phyloP scores from a whole-genome alignment of 2,329 filamentous ascomycete genomes.

The Verticillium zaregamsianum region DNA sequence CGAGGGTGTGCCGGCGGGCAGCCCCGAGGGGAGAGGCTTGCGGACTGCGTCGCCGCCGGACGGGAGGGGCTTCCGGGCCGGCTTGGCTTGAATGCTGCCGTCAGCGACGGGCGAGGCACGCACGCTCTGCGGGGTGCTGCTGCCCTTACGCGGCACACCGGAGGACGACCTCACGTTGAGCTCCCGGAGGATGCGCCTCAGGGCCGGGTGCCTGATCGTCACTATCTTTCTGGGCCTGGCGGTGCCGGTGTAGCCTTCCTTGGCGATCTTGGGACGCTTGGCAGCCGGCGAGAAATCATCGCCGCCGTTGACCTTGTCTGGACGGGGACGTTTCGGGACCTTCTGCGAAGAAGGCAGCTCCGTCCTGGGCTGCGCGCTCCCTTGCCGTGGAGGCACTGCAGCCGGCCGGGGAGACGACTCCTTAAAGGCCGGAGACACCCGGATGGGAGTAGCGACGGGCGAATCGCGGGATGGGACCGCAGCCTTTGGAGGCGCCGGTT shows the following conservation, averaged over 20 bases:
- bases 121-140: slow-evolving; percentile 4
- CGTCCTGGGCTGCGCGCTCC: slow-evolving; percentile 5
- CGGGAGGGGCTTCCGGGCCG: slow-evolving; percentile 30
- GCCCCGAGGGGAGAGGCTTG: slow-evolving; percentile 24
- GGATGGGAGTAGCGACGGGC: slow-evolving; percentile 3
- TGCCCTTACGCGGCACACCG: slow-evolving; percentile 6
- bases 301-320: slow-evolving; percentile 30
- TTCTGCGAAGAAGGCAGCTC: slow-evolving; percentile 8
- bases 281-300: slow-evolving; percentile 27
- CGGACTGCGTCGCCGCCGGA: slow-evolving; percentile 19
- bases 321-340: slow-evolving; percentile 28
- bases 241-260: slow-evolving; percentile 19
- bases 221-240: slow-evolving; percentile 28
- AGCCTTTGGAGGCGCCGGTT: background rate
- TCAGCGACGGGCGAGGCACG: slow-evolving; percentile 18
- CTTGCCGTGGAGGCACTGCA: background rate
- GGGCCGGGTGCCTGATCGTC: slow-evolving; percentile 29
- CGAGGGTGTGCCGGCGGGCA: slow-evolving; percentile 4
- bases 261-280: slow-evolving; percentile 30
- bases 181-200: slow-evolving; percentile 27
- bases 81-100: slow-evolving; percentile 26
- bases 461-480: background rate
- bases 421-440: slow-evolving; percentile 1
- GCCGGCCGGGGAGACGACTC: background rate
- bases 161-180: slow-evolving; percentile 1